phyloP scores from a whole-genome alignment of 2,329 filamentous ascomycete species.

The Hymenoscyphus fructigenus region DNA sequence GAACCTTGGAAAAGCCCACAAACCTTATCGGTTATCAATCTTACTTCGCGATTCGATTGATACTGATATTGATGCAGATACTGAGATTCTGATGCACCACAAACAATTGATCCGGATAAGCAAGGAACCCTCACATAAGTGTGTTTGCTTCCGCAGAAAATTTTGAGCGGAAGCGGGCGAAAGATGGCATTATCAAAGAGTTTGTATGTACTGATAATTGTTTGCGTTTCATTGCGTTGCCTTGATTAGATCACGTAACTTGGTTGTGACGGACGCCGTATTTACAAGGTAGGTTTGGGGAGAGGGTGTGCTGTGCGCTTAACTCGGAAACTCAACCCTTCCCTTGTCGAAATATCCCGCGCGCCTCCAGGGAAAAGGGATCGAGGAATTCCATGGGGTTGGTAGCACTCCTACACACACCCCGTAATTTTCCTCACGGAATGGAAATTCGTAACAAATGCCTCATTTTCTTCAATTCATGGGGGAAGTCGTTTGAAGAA shows the following conservation, averaged over 20 bases:
- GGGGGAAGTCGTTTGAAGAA: not conserved
- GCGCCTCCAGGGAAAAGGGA: constrained; percentile 12
- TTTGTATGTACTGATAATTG: not conserved
- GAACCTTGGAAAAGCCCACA: not conserved
- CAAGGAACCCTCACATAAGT: not conserved
- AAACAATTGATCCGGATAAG: not conserved
- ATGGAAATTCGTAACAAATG: not conserved
- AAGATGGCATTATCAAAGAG: not conserved
- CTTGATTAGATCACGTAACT: constrained; percentile 27
- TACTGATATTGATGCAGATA: not conserved
- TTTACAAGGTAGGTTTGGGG: not conserved
- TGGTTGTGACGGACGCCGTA: constrained; percentile 10
- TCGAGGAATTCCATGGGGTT: not conserved
- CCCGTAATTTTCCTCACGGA: not conserved
- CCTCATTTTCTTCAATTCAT: not conserved
- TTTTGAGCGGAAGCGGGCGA: not conserved
- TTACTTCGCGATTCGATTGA: not conserved
- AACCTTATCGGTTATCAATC: not conserved
- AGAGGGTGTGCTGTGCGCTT: not conserved
- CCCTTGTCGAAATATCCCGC: constrained; percentile 19
- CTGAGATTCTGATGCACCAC: not conserved
- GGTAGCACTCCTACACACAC: not conserved
- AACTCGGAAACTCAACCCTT: constrained; percentile 11
- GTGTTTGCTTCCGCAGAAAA: not conserved
- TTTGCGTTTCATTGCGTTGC: not conserved